Percentiles rank a stretch among this genome's conserved stretches.
Evolutionary conservation across 495 filamentous ascomycete species (phyloP).

Genomic region (Lasiosphaeriaceae sp.): DNA sequence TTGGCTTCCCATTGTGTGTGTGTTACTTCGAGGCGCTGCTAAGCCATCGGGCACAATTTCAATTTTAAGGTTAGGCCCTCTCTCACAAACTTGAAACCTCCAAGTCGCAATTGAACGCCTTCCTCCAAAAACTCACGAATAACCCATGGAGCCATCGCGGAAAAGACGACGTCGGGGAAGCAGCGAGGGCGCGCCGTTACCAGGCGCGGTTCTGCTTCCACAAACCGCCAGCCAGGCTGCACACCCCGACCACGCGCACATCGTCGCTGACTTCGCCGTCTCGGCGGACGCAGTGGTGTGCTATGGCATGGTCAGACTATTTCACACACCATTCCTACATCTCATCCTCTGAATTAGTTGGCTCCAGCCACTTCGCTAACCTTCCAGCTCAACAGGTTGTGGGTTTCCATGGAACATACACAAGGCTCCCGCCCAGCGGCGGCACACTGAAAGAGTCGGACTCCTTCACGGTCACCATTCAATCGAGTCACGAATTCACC

Average conservation of each 20-base stretch:
- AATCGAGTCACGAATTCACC: background rate
- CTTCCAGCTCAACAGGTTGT: background rate
- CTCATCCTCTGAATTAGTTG: too few relatives aligned
- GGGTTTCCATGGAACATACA: background rate
- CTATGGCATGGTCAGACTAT: constrained; percentile 3
- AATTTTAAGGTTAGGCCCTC: too few relatives aligned
- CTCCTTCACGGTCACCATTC: background rate
- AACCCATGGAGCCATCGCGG: background rate
- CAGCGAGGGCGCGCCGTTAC: background rate
- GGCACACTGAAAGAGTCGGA: background rate
- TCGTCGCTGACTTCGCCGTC: background rate
- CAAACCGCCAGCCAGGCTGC: background rate
- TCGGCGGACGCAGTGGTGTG: background rate
- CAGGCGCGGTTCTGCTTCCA: background rate
- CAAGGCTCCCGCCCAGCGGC: background rate
- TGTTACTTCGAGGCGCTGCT: too few relatives aligned
- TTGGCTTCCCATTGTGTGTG: too few relatives aligned
- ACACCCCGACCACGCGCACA: background rate
- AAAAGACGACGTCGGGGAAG: background rate
- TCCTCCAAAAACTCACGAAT: background rate
- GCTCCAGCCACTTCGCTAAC: background rate
- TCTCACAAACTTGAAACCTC: too few relatives aligned
- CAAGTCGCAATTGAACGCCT: background rate
- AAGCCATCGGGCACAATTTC: too few relatives aligned
- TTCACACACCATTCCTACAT: too few relatives aligned